phyloP scores from a whole-genome alignment of 768 basidiomycete species.

The Macrolepiota albuminosa region DNA sequence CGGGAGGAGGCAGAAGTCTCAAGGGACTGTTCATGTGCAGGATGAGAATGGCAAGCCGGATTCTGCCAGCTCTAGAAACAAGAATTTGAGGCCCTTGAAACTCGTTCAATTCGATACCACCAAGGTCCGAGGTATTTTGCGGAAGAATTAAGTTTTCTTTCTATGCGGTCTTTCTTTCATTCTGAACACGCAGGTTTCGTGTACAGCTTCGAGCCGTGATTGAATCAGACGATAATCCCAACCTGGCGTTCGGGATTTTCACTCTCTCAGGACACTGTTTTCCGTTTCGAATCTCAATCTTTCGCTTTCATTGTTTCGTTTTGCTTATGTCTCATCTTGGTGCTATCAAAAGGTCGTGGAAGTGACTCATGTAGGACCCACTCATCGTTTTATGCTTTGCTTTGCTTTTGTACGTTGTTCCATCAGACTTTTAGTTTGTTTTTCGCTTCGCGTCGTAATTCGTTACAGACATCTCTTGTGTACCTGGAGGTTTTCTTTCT shows the following conservation, averaged over 20 bases:
- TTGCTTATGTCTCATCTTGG: constrained; percentile 5
- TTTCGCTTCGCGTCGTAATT: neutral
- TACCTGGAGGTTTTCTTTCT: neutral
- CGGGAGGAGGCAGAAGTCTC: constrained; percentile 48
- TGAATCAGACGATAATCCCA: constrained; percentile 23
- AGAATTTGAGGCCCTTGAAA: constrained; percentile 53
- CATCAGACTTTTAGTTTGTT: neutral
- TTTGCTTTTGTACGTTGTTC: neutral
- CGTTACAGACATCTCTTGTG: neutral
- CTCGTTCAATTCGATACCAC: constrained; percentile 60
- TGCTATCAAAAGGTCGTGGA: neutral
- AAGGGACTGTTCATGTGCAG: constrained; percentile 22
- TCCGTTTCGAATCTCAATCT: too few relatives aligned
- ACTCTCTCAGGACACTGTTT: constrained; percentile 3
- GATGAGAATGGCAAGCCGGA: constrained; percentile 38
- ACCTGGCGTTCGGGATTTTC: constrained; percentile 10
- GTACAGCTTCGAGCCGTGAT: constrained; percentile 36
- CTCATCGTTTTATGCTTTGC: neutral
- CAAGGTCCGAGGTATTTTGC: constrained; percentile 53
- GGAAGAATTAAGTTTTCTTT: constrained; percentile 56
- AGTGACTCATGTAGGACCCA: neutral
- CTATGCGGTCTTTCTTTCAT: constrained; percentile 57
- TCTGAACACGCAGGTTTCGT: constrained; percentile 40
- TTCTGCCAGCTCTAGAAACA: constrained; percentile 29
- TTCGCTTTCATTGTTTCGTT: constrained; percentile 7